Evolutionary conservation across 1,284 basidiomycete genomes (phyloP).

Genomic region (Rhizoctonia solani): DNA sequence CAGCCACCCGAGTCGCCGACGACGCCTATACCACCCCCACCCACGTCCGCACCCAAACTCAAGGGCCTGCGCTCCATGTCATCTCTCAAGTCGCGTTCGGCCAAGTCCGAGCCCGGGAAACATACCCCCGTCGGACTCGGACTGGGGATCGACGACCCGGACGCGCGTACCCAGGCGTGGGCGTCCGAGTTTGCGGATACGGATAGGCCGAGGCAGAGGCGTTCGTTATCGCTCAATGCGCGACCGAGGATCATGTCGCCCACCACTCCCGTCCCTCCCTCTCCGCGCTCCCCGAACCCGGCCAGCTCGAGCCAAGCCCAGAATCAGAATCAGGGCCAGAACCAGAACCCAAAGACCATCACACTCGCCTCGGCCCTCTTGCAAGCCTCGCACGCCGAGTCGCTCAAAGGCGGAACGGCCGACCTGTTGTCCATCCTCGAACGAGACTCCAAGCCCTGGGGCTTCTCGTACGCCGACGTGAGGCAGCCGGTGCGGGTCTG

Average conservation of each 20-base stretch:
- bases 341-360: conserved; percentile 23
- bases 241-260: conserved; percentile 21
- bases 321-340: conserved; percentile 14
- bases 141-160: conserved; percentile 24
- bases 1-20: conserved; percentile 7
- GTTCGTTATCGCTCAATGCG: conserved; percentile 9
- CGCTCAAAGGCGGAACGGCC: conserved; percentile 84
- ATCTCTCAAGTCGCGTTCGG: conserved; percentile 52
- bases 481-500: conserved; percentile 82
- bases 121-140: conserved; percentile 27
- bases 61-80: conserved; percentile 78
- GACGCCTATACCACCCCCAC: not conserved
- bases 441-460: conserved; percentile 44
- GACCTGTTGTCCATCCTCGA: conserved; percentile 67
- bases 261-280: not conserved
- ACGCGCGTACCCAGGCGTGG: conserved; percentile 32
- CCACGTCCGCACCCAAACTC: conserved; percentile 55
- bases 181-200: conserved; percentile 20
- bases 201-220: conserved; percentile 8
- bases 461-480: conserved; percentile 61
- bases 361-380: conserved; percentile 69
- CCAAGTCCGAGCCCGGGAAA: conserved; percentile 19
- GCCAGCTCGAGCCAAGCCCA: too few species aligned
- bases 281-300: conserved; percentile 19
- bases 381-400: conserved; percentile 93